Base-by-base conservation (phyloP, 192 early-diverging fungal genomes). In the Entomortierella beljakovae region DNA sequence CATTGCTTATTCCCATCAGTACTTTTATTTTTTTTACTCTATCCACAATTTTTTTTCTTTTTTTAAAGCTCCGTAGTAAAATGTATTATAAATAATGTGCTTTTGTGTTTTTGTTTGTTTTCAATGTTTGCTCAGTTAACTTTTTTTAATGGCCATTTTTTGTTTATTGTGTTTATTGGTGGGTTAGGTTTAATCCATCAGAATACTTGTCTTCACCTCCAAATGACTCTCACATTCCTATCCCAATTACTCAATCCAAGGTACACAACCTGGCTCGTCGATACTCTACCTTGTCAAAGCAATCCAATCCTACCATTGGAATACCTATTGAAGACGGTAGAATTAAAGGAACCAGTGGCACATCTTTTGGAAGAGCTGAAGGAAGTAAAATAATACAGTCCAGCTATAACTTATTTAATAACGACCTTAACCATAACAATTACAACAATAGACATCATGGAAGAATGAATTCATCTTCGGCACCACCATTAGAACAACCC, bases 241-340 rank as follows among this genome's bases (percentile, higher is more conserved):
- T 58, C 6, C 65, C 65, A 20, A 55, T 55, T 29, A 43, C 56
- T 3, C 65, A 68, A 42, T 70, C 68, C 57, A 50, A 52, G 26
- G 68, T 70, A 26, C 57, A 70, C 43, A 57, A 70, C 11, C 57
- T 70, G 0, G 68, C 68, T 22, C 57, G 68, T 32, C 56, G 57
- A 10, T 70, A 60, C 46, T 70, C 68, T n/a, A 57, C 68, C 49
- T 60, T 70, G 32, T 43, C 68, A 15, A 70, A 70, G 46, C 25
- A 35, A 42, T 32, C 38, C 18, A 26, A 7, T 28, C n/a, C 34
- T 4, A 53, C 26, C 7, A 33, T 60, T 7, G 57, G 22, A 6
- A 13, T 61, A 32, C 42, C 57, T 7, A 10, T 15, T 3, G 43
- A 70, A 4, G n/a, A 51, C 25, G 20, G 53, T 11, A 10, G 33